Evolutionary conservation across 805 yeast genomes (phyloP).

Genomic region (Monosporozyma yasuniensis): DNA sequence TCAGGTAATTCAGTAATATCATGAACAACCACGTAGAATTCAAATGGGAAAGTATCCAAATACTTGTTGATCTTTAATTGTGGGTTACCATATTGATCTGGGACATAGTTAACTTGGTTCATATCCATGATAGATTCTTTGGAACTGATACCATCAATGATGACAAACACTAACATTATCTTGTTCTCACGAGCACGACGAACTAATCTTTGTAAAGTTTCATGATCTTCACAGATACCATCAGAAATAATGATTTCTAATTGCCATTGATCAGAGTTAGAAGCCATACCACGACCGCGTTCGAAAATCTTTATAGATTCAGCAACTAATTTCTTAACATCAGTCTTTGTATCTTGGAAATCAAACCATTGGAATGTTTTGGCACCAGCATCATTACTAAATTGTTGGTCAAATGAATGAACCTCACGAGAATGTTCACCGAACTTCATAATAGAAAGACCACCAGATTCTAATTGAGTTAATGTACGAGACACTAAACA

Average conservation of each 20-base stretch:
- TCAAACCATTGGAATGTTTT: slow-evolving; percentile 79
- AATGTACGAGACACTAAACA: slow-evolving; percentile 90
- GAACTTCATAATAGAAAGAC: slow-evolving; percentile 78
- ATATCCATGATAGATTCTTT: slow-evolving; percentile 86
- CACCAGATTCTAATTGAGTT: slow-evolving; percentile 91
- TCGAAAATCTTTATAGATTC: slow-evolving; percentile 68
- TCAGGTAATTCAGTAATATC: slow-evolving; percentile 85
- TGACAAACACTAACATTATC: slow-evolving; percentile 90
- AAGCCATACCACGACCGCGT: slow-evolving; percentile 41
- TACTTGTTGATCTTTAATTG: slow-evolving; percentile 72
- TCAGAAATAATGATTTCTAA: slow-evolving; percentile 87
- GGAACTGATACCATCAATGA: slow-evolving; percentile 75
- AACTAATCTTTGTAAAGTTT: slow-evolving; percentile 68
- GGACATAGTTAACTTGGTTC: slow-evolving; percentile 82
- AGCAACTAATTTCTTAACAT: slow-evolving; percentile 63
- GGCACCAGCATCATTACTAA: slow-evolving; percentile 76
- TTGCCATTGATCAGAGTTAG: slow-evolving; percentile 75
- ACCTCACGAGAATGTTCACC: slow-evolving; percentile 79
- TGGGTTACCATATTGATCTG: slow-evolving; percentile 61
- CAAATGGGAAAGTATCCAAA: slow-evolving; percentile 92
- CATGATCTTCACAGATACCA: slow-evolving; percentile 96
- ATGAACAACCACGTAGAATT: slow-evolving; percentile 88
- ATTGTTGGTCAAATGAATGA: slow-evolving; percentile 83
- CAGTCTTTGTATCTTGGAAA: slow-evolving; percentile 81
- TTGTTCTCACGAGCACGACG: slow-evolving; percentile 86